phyloP scores from a whole-genome alignment of 2,329 filamentous ascomycete species.

The Emericellopsis cladophorae region DNA sequence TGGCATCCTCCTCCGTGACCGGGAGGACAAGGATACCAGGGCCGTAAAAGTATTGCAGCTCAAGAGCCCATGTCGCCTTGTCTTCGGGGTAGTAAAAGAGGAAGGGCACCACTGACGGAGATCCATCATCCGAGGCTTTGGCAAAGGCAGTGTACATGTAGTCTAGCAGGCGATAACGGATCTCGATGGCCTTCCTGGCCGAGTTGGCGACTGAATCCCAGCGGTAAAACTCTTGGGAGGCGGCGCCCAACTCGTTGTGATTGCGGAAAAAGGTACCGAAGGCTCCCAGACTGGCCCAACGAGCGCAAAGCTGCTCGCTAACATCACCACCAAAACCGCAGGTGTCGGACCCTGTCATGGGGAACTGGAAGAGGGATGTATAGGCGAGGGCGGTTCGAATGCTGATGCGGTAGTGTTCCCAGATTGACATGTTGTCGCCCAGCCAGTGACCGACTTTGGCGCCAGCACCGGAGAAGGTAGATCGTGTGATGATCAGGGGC shows the following conservation, averaged over 20 bases:
- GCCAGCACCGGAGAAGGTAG: constrained; percentile 67
- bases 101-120: constrained; percentile 54
- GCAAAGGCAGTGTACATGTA: constrained; percentile 67
- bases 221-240: constrained; percentile 53
- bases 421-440: constrained; percentile 60
- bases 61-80: constrained; percentile 27
- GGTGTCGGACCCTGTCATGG: constrained; percentile 60
- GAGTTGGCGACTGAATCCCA: constrained; percentile 52
- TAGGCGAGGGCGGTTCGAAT: constrained; percentile 71
- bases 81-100: constrained; percentile 57
- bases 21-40: constrained; percentile 33
- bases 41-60: constrained; percentile 39
- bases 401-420: constrained; percentile 62
- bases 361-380: constrained; percentile 53
- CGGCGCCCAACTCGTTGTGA: constrained; percentile 39
- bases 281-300: constrained; percentile 58
- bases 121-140: constrained; percentile 44
- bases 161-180: constrained; percentile 68
- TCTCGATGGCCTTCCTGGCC: constrained; percentile 54
- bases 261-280: constrained; percentile 63
- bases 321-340: constrained; percentile 62
- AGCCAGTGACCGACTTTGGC: constrained; percentile 74
- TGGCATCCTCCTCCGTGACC: constrained; percentile 29
- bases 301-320: constrained; percentile 50
- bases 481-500: constrained; percentile 74